These are phyloP conservation scores for Graphilbum ipis-grandicollis DNA, from an alignment of 2,329 filamentous ascomycete species.

Conservation along the genomic window DNA sequence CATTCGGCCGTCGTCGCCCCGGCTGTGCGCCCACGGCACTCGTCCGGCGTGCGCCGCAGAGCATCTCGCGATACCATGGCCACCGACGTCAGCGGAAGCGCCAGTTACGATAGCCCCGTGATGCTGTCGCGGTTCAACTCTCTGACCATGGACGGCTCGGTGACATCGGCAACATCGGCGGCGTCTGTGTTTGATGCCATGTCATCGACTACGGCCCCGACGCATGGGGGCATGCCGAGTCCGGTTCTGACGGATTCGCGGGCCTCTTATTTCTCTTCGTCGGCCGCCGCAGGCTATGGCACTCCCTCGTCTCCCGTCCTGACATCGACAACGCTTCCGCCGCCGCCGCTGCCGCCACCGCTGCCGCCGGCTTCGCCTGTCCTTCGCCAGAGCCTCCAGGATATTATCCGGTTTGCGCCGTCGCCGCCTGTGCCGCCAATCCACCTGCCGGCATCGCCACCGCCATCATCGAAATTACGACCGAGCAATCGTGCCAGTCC, in stretches of 20 bases:
- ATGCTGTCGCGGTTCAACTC: slow-evolving; percentile 9
- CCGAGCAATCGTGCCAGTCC: neutral
- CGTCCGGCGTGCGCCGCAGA: slow-evolving; percentile 1
- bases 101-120: slow-evolving; percentile 1
- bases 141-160: slow-evolving; percentile 6
- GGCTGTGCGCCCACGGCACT: neutral
- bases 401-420: slow-evolving; percentile 8
- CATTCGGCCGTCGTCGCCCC: slow-evolving; percentile 3
- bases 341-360: neutral
- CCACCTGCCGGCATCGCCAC: slow-evolving; percentile 4
- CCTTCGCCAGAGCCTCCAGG: slow-evolving; percentile 6
- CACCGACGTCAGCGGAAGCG: slow-evolving; percentile 5
- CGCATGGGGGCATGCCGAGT: neutral
- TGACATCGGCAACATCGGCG: neutral
- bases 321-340: neutral
- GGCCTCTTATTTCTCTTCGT: too few relatives aligned
- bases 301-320: too few relatives aligned
- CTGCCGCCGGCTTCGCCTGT: neutral
- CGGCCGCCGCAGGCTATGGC: too few relatives aligned
- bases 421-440: slow-evolving; percentile 8
- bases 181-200: neutral
- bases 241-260: neutral
- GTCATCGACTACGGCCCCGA: too few relatives aligned
- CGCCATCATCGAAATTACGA: too few relatives aligned
- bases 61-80: slow-evolving; percentile 6